Conservation (phyloP, 257 asterid genomes). For the Linaria vulgaris region DNA sequence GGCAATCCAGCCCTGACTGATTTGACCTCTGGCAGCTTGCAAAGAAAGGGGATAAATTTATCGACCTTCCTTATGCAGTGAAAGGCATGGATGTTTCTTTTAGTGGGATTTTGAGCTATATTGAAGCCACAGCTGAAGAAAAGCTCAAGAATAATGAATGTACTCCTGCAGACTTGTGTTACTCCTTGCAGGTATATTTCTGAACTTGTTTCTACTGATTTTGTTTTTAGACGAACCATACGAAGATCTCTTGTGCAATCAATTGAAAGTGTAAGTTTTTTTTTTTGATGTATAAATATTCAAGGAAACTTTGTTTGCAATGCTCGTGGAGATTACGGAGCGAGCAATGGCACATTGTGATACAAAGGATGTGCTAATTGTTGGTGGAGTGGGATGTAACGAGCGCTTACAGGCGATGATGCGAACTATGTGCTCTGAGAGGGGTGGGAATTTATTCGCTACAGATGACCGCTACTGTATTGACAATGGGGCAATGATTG, state of each 20-base stretch:
- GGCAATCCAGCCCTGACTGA: slow-evolving; percentile 1
- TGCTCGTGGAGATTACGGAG: slow-evolving; percentile 98
- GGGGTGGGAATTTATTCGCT: slow-evolving; percentile 81
- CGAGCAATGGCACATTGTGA: slow-evolving; percentile 98
- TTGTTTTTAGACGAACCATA: not conserved
- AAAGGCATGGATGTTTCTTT: slow-evolving; percentile 99
- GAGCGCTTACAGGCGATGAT: slow-evolving; percentile 91
- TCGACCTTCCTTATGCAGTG: slow-evolving; percentile 92
- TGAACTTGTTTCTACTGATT: slow-evolving; percentile 14
- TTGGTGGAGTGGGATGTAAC: slow-evolving; percentile 98
- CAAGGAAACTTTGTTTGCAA: slow-evolving; percentile 90
- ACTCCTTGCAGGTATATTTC: slow-evolving; percentile 49
- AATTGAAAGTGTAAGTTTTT: not conserved
- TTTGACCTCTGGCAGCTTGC: slow-evolving; percentile 66
- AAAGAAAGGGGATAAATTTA: slow-evolving; percentile 79
- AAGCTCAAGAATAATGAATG: slow-evolving; percentile 65
- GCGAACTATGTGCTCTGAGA: slow-evolving; percentile 87
- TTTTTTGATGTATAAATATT: not conserved
- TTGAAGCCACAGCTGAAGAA: slow-evolving; percentile 86
- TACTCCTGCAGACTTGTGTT: slow-evolving; percentile 62
- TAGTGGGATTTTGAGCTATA: slow-evolving; percentile 91
- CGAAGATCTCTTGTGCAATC: not conserved
- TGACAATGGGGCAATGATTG: slow-evolving; percentile 98
- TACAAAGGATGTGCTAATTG: slow-evolving; percentile 83
- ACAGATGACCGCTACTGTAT: slow-evolving; percentile 93